Evolutionary conservation across 1,139 yeast species (phyloP).

Genomic region (Debaryomyces coudertii): DNA sequence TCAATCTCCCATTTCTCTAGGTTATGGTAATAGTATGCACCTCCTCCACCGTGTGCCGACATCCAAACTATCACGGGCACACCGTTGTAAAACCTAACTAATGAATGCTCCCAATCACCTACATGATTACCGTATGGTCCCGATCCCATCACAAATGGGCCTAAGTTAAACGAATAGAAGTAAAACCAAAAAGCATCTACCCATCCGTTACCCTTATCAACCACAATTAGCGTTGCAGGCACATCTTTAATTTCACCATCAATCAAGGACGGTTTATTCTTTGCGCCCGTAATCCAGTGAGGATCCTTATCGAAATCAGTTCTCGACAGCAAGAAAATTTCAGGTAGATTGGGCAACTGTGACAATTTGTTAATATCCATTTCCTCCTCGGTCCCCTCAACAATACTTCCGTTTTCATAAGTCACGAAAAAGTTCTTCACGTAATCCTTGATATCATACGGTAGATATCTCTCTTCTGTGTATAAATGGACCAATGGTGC

Average conservation of each 20-base stretch:
- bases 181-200: slow-evolving; percentile 96
- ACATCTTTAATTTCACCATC: slow-evolving; percentile 75
- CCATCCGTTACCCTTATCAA: slow-evolving; percentile 92
- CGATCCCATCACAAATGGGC: slow-evolving; percentile 95
- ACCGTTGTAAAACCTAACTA: slow-evolving; percentile 82
- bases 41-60: slow-evolving; percentile 98
- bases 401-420: slow-evolving; percentile 50
- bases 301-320: slow-evolving; percentile 78
- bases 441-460: slow-evolving; percentile 75
- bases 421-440: slow-evolving; percentile 63
- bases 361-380: slow-evolving; percentile 45
- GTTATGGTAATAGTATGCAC: slow-evolving; percentile 77
- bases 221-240: slow-evolving; percentile 80
- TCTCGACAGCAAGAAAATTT: slow-evolving; percentile 60
- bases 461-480: slow-evolving; percentile 85
- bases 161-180: slow-evolving; percentile 90
- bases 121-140: slow-evolving; percentile 98
- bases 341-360: slow-evolving; percentile 30
- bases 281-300: slow-evolving; percentile 79
- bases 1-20: slow-evolving; percentile 66
- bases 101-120: slow-evolving; percentile 98
- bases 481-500: slow-evolving; percentile 85
- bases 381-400: slow-evolving; percentile 38
- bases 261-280: slow-evolving; percentile 67
- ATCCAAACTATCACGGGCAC: slow-evolving; percentile 92